These are phyloP conservation scores for Backusella liffmaniae DNA, from an alignment of 192 early-diverging fungal genomes.

Conservation along the genomic window DNA sequence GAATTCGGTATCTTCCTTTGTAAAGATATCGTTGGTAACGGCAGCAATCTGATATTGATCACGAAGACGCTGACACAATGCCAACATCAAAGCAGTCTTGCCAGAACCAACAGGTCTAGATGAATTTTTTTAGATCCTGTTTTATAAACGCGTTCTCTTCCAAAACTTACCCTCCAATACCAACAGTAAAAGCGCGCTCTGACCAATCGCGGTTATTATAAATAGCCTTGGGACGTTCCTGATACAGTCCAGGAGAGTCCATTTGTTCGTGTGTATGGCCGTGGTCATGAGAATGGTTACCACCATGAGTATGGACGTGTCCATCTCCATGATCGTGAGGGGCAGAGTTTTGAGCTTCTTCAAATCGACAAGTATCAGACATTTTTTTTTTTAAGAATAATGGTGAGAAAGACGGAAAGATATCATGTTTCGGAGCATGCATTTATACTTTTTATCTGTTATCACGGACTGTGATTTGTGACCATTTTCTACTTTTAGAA, in stretches of 20 bases:
- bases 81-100: conserved; percentile 92
- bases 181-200: conserved; percentile 92
- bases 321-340: conserved; percentile 49
- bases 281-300: conserved; percentile 63
- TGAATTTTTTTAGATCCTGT: neutral
- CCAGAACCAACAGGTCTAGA: conserved; percentile 89
- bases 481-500: neutral
- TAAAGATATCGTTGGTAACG: conserved; percentile 99
- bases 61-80: conserved; percentile 81
- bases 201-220: conserved; percentile 81
- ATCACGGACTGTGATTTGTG: neutral
- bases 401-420: neutral
- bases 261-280: conserved; percentile 91
- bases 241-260: conserved; percentile 83
- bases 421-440: neutral
- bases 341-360: conserved; percentile 41
- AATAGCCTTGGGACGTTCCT: conserved; percentile 69
- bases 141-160: neutral
- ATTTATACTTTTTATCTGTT: neutral
- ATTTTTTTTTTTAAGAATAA: neutral
- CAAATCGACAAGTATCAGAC: conserved; percentile 46
- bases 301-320: conserved; percentile 61
- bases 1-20: conserved; percentile 95
- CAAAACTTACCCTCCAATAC: conserved; percentile 78
- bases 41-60: conserved; percentile 82